Percentiles rank a stretch among this genome's conserved stretches.
phyloP scores from a whole-genome alignment of 192 early-diverging fungal species.

The Gamsiella multidivaricata region DNA sequence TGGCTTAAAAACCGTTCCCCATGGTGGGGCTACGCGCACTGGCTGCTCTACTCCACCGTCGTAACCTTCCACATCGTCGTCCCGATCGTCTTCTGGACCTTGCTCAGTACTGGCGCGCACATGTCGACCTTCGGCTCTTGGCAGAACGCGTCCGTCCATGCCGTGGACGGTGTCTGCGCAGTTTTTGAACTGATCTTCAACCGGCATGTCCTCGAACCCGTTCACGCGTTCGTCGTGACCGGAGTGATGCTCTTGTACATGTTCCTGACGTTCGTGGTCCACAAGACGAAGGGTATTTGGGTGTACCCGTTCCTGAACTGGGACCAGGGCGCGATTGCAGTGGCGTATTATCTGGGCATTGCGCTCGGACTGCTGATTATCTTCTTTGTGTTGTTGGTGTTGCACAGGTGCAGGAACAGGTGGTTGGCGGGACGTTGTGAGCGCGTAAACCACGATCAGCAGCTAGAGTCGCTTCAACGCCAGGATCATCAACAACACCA shows the following conservation, averaged over 20 bases:
- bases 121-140: constrained; percentile 2
- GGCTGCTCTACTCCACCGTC: constrained; percentile 46
- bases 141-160: constrained; percentile 38
- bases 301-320: constrained; percentile 54
- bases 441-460: constrained; percentile 17
- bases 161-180: constrained; percentile 39
- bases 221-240: constrained; percentile 26
- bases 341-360: constrained; percentile 30
- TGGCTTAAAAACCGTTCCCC: constrained; percentile 28
- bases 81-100: constrained; percentile 53
- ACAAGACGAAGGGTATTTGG: constrained; percentile 26
- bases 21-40: constrained; percentile 41
- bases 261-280: constrained; percentile 47
- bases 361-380: constrained; percentile 20
- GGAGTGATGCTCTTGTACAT: constrained; percentile 48
- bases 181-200: constrained; percentile 46
- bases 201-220: constrained; percentile 38
- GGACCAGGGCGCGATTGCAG: constrained; percentile 28
- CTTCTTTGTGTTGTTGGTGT: constrained; percentile 18
- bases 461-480: constrained; percentile 5
- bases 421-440: constrained; percentile 14
- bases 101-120: constrained; percentile 4
- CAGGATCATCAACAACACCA: background rate
- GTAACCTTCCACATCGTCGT: constrained; percentile 45
- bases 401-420: constrained; percentile 40